Conservation (phyloP, 2,329 filamentous ascomycete species). For the Cercospora nicotianae region DNA sequence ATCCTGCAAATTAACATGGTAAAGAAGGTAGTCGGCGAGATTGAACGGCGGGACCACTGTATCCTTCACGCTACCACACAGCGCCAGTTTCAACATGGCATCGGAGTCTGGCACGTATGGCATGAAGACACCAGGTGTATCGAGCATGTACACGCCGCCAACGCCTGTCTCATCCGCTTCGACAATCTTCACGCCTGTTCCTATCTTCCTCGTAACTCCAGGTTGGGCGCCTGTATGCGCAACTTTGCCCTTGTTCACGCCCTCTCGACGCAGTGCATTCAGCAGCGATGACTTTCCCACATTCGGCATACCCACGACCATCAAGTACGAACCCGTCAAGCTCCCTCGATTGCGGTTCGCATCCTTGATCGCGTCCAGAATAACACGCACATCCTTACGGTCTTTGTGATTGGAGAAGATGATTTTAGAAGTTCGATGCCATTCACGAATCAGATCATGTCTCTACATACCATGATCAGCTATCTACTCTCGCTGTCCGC, state of each 20-base stretch:
- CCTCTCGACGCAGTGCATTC: constrained; percentile 74
- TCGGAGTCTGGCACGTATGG: constrained; percentile 84
- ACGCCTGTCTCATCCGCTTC: constrained; percentile 55
- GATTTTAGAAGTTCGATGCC: constrained; percentile 54
- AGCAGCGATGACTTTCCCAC: constrained; percentile 95
- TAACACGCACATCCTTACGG: constrained; percentile 43
- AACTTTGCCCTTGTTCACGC: constrained; percentile 67
- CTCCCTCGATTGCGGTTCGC: constrained; percentile 55
- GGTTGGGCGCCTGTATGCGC: constrained; percentile 83
- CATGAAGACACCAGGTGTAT: constrained; percentile 93
- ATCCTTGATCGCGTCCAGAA: constrained; percentile 55
- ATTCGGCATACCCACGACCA: constrained; percentile 97
- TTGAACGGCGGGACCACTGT: constrained; percentile 75
- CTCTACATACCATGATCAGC: constrained; percentile 32
- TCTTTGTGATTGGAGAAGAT: constrained; percentile 56
- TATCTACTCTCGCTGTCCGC: not conserved
- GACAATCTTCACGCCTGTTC: constrained; percentile 73
- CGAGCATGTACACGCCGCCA: constrained; percentile 73
- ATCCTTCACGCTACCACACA: constrained; percentile 89
- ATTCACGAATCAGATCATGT: constrained; percentile 54
- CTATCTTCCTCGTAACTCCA: constrained; percentile 84
- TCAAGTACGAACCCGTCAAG: constrained; percentile 77
- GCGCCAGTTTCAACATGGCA: constrained; percentile 90
- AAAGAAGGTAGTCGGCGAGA: constrained; percentile 88
- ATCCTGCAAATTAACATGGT: constrained; percentile 70